These are phyloP conservation scores for Mucor indicus DNA, from an alignment of 371 early-diverging fungal genomes.

Conservation along the genomic window DNA sequence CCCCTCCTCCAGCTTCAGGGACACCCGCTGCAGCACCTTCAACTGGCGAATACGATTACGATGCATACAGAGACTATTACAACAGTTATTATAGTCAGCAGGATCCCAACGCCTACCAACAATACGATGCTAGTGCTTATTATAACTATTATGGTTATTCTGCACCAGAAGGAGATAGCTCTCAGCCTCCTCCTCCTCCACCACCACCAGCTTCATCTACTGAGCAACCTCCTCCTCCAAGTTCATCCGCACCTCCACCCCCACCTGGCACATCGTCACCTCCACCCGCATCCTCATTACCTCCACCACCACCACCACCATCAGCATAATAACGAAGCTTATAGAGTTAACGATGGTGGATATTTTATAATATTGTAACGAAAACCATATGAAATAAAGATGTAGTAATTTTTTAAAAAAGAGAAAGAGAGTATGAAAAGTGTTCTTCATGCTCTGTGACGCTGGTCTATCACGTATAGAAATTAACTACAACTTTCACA, in stretches of 20 bases:
- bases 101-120: slow-evolving; percentile 19
- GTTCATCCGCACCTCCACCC: slow-evolving; percentile 21
- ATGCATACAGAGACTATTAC: slow-evolving; percentile 14
- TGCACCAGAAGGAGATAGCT: slow-evolving; percentile 5
- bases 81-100: slow-evolving; percentile 13
- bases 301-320: slow-evolving; percentile 16
- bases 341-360: too few relatives aligned
- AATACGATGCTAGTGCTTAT: slow-evolving; percentile 41
- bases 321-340: too few relatives aligned
- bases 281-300: slow-evolving; percentile 6
- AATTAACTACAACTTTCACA: too few relatives aligned
- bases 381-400: too few relatives aligned
- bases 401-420: too few relatives aligned
- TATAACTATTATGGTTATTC: slow-evolving; percentile 45
- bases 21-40: not conserved
- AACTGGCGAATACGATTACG: slow-evolving; percentile 12
- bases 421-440: too few relatives aligned
- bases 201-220: slow-evolving; percentile 5
- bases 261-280: not conserved
- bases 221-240: slow-evolving; percentile 14
- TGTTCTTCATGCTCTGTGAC: too few relatives aligned
- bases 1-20: slow-evolving; percentile 9
- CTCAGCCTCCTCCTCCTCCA: slow-evolving; percentile 8
- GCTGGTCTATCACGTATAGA: too few relatives aligned
- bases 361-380: too few relatives aligned